Evolutionary conservation across 73 alveolate species (phyloP), one percentile per base, ranked within the genome.

Genomic region (Paramecium tetraurelia): DNA sequence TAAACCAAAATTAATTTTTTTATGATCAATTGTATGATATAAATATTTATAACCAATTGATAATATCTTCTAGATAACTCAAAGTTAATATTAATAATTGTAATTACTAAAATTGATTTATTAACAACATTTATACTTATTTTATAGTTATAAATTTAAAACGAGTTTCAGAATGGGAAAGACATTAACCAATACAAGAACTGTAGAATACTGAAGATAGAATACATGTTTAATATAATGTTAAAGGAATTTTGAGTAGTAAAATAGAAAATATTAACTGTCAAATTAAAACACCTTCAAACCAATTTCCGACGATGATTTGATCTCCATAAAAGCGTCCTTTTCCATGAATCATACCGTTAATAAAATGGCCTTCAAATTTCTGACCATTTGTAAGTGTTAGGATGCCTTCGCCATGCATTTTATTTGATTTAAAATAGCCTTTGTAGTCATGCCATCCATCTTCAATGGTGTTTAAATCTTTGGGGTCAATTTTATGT

Each of bases 301-400:
- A 63, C 84, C 84, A 63, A 63, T 27, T 31, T 31, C 84, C 84
- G 12, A 63, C 46, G 0, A 33, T 12, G 11, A 63, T 63, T 63
- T 27, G 9, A 12, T 63, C 84, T 11, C 84, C 84, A 63, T 63
- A 63, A 63, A 63, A 63, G 1, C 46, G 40, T 12, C 86, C 86
- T 33, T 33, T 72, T 38, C 86, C 86, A 40, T 72, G 86, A 36
- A 72, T 72, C 86, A 72, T 72, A 21, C 86, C 86, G 46, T 72
- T 72, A 36, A 20, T 40, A 4, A 72, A 72, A 72, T 72, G 86
- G 40, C 86, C 86, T 38, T 72, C 86, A 72, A 35, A 72, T 43
- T 40, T 72, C 21, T 72, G 18, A 40, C 86, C 86, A 38, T 72
- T 72, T 21, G 63, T 72, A 36, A 72, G 86, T 16, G 57, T 36